A percentile compares a stretch with the other conserved stretches of the same genome.
Conservation (phyloP, 805 yeast genomes). For the Yamadazyma kitorensis region DNA sequence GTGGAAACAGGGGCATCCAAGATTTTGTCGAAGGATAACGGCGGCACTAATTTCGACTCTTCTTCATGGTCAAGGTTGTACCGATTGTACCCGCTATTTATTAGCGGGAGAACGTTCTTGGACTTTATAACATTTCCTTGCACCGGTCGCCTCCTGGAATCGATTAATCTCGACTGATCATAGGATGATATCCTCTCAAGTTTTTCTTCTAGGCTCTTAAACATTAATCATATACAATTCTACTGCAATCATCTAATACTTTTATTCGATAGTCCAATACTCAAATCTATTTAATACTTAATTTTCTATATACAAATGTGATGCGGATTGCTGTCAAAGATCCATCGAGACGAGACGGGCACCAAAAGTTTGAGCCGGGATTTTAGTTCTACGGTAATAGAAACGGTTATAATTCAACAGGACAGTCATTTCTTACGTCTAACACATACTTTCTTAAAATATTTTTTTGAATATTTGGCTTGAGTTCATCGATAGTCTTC, state of each 20-base stretch:
- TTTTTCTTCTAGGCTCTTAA: no score
- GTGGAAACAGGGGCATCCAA: constrained; percentile 31
- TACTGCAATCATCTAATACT: no score
- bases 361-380: no score
- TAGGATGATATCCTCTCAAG: neutral
- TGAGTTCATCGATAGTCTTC: constrained; percentile 15
- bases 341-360: no score
- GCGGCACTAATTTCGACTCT: constrained; percentile 16
- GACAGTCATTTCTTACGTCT: constrained; percentile 27
- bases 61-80: constrained; percentile 13
- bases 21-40: constrained; percentile 24
- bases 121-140: constrained; percentile 5
- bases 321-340: no score
- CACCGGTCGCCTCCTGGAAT: constrained; percentile 5
- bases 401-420: constrained; percentile 13
- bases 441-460: constrained; percentile 59
- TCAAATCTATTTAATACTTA: no score
- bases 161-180: constrained; percentile 5
- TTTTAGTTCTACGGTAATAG: no score
- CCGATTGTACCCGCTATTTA: constrained; percentile 9
- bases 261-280: no score
- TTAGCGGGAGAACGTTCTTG: constrained; percentile 3
- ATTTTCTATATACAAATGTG: no score
- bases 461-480: constrained; percentile 59
- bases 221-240: no score